phyloP scores from a whole-genome alignment of 2,329 filamentous ascomycete genomes.

The Fusarium buxicola region DNA sequence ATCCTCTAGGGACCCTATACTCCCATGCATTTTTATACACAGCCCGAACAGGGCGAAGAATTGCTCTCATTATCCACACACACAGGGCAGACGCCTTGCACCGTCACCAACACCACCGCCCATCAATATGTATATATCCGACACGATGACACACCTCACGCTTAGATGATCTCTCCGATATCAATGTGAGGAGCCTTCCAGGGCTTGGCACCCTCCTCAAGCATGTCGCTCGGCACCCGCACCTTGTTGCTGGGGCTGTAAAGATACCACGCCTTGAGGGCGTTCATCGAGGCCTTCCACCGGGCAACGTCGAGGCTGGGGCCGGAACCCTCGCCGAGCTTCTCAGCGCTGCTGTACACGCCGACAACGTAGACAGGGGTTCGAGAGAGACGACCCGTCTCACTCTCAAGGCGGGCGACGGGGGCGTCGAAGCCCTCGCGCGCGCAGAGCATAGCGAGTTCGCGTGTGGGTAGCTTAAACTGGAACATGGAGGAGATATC shows the following conservation, averaged over 20 bases:
- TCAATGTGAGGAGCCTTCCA: slow-evolving; percentile 78
- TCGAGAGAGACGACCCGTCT: slow-evolving; percentile 87
- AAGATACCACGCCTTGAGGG: slow-evolving; percentile 94
- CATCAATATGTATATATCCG: slow-evolving; percentile 37
- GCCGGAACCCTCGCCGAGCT: slow-evolving; percentile 90
- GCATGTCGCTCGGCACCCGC: slow-evolving; percentile 76
- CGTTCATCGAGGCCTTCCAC: slow-evolving; percentile 82
- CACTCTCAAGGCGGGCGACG: slow-evolving; percentile 86
- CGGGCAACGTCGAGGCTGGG: slow-evolving; percentile 82
- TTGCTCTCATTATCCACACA: slow-evolving; percentile 46
- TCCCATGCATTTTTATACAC: slow-evolving; percentile 49
- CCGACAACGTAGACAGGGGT: slow-evolving; percentile 94
- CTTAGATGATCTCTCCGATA: slow-evolving; percentile 74
- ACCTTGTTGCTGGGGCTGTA: slow-evolving; percentile 81
- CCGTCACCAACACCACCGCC: slow-evolving; percentile 23
- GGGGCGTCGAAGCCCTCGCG: slow-evolving; percentile 91
- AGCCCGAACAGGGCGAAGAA: slow-evolving; percentile 44
- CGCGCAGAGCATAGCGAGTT: slow-evolving; percentile 84
- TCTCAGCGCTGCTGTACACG: slow-evolving; percentile 90
- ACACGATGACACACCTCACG: slow-evolving; percentile 18
- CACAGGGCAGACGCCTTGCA: slow-evolving; percentile 34
- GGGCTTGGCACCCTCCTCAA: slow-evolving; percentile 67
- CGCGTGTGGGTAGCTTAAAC: slow-evolving; percentile 85
- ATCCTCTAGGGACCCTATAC: slow-evolving; percentile 39
- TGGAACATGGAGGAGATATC: slow-evolving; percentile 82